A percentile compares a stretch with the other conserved stretches of the same genome.
Evolutionary conservation across 78 protist species (phyloP).

Genomic region (Dictyostelium intermedium): DNA sequence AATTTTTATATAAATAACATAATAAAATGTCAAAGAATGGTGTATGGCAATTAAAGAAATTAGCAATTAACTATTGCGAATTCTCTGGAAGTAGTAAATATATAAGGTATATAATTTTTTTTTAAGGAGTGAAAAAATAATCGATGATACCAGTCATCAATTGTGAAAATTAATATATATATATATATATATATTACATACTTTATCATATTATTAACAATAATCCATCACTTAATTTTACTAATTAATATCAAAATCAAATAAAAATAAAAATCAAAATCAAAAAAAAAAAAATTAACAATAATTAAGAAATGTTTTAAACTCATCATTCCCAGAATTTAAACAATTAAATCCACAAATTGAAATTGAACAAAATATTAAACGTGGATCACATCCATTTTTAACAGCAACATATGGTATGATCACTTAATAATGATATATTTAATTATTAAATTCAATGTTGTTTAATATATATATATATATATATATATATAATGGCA

Average conservation of each 20-base stretch:
- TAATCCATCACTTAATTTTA: neutral
- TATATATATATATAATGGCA: no score
- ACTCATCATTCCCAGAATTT: neutral
- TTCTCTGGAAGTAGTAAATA: conserved; percentile 59
- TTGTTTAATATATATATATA: no score
- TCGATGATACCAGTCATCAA: no score
- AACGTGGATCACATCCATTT: conserved; percentile 53
- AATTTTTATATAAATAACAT: neutral
- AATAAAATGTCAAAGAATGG: conserved; percentile 69
- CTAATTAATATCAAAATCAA: neutral
- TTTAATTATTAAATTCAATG: no score
- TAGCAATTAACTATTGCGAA: conserved; percentile 40
- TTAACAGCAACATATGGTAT: conserved; percentile 57
- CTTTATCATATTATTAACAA: neutral
- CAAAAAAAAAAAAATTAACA: no score
- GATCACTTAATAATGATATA: no score
- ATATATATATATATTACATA: no score
- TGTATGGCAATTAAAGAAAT: conserved; percentile 62
- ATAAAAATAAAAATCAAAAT: neutral
- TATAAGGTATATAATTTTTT: no score
- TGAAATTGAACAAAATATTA: conserved; percentile 6
- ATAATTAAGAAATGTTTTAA: conserved; percentile 49
- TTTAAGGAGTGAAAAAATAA: no score
- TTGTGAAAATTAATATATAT: no score
- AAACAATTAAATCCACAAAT: conserved; percentile 50